phyloP scores from a whole-genome alignment of 225 moss, liverwort and hornwort genomes.

The Pseudoscleropodium purum region DNA sequence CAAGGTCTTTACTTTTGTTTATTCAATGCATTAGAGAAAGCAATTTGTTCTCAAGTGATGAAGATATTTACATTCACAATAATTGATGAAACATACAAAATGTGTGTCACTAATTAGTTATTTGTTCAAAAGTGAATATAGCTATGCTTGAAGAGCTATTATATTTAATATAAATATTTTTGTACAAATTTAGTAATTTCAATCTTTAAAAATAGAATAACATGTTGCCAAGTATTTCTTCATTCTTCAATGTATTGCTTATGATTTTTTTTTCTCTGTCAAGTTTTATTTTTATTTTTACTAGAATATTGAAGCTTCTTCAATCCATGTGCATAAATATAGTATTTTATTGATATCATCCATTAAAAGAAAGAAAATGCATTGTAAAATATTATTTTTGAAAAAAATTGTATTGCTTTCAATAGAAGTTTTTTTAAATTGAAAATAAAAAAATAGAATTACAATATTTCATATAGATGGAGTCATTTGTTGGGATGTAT shows the following conservation, averaged over 20 bases:
- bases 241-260: not conserved
- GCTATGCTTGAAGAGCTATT: not conserved
- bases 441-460: not conserved
- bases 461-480: not conserved
- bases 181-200: not conserved
- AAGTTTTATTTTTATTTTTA: not conserved
- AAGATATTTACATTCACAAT: not conserved
- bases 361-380: not conserved
- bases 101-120: not conserved
- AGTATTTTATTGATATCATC: not conserved
- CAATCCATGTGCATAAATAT: not conserved
- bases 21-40: not conserved
- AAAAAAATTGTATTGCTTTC: not conserved
- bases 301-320: not conserved
- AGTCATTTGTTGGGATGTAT: not conserved
- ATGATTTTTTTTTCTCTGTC: not conserved
- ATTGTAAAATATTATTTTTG: not conserved
- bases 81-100: not conserved
- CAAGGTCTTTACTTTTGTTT: not conserved
- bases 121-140: not conserved
- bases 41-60: accelerated
- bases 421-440: too few relatives aligned
- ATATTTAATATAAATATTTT: not conserved
- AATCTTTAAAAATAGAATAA: not conserved
- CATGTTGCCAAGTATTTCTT: not conserved